Evolutionary conservation across 768 basidiomycete species (phyloP), one percentile per base, ranked within the genome.

Genomic region (Boletus reticulatus): DNA sequence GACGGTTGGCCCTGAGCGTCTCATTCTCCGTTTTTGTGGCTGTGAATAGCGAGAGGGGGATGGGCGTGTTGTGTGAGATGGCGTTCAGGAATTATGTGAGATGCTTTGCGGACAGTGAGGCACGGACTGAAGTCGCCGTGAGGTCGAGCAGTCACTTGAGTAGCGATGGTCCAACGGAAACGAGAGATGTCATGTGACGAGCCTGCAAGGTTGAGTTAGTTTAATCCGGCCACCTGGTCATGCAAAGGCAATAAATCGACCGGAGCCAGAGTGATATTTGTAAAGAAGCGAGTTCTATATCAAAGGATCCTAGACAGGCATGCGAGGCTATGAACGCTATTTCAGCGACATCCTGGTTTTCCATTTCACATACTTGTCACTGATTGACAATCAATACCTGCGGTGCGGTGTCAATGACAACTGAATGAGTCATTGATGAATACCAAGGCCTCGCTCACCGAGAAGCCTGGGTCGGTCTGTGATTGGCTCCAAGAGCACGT

Each of bases 401-500:
- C 17, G 27, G 22, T 16, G 51, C 43, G 12, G 27, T 43, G 37
- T 12, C 36, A 20, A 27, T 31, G 50, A 39, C 47, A 39, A 9
- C 37, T 6, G 22, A 38, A 57, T 43, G 36, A 32, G 12, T 43
- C 14, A 22, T 8, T 48, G 57, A 60, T 55, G 22, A 22, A 22
- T 22, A 22, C 3, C 22, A 22, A 22, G 22, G 53, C 60, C 48
- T 48, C 53, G 29, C 16, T 48, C 27, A 32, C 36, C 31, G 17
- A 29, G 32, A 24, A 27, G 51, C 27, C 44, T 4, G 49, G 50
- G 10, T 13, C 6, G 34, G 52, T 42, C 61, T 38, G 43, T 61
- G 62, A 52, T 48, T 29, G 34, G 57, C 57, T 59, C 52, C 61
- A 48, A 62, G 52, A 51, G 37, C 52, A 52, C 37, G 63, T 39